Evolutionary conservation across 169 alveolate genomes (phyloP), one percentile per base, ranked within the genome.

Genomic region (Hammondia hammondi): DNA sequence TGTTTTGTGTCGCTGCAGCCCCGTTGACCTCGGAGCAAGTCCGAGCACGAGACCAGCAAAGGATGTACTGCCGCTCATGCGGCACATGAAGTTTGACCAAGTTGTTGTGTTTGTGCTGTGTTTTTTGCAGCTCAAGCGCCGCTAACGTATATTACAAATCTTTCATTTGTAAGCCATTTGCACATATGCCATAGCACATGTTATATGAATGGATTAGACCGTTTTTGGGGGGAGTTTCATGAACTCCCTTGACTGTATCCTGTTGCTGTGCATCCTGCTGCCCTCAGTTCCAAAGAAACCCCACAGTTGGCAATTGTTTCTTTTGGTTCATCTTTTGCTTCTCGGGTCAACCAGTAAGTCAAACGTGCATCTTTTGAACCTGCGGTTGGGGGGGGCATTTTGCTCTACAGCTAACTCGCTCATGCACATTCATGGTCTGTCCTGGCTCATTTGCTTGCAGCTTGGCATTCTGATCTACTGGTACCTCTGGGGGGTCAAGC

Each of bases 321-420:
- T 99, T 98, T 93, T 99, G 99, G 99, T 96, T 97, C 71, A 94
- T 97, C 24, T 98, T 98, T 96, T 98, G 99, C 92, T 97, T 98
- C 94, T 95, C 99, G 19, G 99, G 99, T 0, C 99, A 98, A 87
- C 99, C 99, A 45, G 97, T 98, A 32, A 98, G 98, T 14, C 91
- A 95, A 52, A 14, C 9, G n/a, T 14, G 82, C 91, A 96, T 43
- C 77, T 96, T 72, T 98, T 88, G 73, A 29, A 35, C 39, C 19
- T 7, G 61, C 61, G 61, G 61, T 52, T 14, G 3, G 61, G 19
- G 61, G 19, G 61, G 5, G 0, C 17, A 84, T 46, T 37, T 1
- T 27, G 35, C 4, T 84, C 14, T 29, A 52, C 71, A n/a, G 61
- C 46, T n/a, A 12, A 9, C 73, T 24, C 17, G 2, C 46, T 52